Base-by-base conservation (phyloP, 2,329 filamentous ascomycete genomes). In the Diaporthe ampelina region DNA sequence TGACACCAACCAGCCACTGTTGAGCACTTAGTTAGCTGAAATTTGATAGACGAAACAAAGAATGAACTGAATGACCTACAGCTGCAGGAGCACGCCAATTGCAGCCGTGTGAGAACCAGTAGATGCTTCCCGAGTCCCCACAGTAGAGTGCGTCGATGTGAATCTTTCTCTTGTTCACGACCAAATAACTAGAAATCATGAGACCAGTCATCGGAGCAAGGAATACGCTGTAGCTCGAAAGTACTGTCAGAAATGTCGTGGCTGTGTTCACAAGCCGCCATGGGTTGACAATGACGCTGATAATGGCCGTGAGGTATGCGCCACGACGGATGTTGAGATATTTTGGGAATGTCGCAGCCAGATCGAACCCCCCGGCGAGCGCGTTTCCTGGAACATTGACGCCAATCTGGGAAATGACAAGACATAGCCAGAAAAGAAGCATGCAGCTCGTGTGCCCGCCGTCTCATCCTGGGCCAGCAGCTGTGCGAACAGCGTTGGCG, bases 81-180 rank as follows among this genome's bases (percentile, higher is more conserved):
- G 84, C 82, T 32, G 81, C 78, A 0, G 81, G 79, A 2, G 85
- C 84, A 6, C 84, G 80, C 83, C 83, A 85, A 70, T 86, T 86
- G 15, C 84, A 43, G 3, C 84, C 84, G n/a, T 75, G 76, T 6
- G 76, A 82, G 73, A 83, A 86, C 84, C 84, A 85, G 76, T 86
- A 86, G 2, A 85, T 79, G 68, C 82, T 81, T 0, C 74, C 71
- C 3, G 76, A 67, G 50, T 81, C 77, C 7, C 79, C 81, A 40
- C 78, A 77, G 73, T 81, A 85, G 35, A 85, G 74, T 56, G 83
- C 81, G 26, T 83, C 81, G 1, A 84, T 77, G 40, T 83, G 82
- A 48, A 84, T 48, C 79, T 83, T 84, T 52, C 76, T 76, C 68
- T 78, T 81, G 15, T 80, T 78, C 40, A 84, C 80, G 6, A 84